Evolutionary conservation across 371 early-diverging fungal genomes (phyloP), one percentile per base, ranked within the genome.

Genomic region (Parasitella parasitica): DNA sequence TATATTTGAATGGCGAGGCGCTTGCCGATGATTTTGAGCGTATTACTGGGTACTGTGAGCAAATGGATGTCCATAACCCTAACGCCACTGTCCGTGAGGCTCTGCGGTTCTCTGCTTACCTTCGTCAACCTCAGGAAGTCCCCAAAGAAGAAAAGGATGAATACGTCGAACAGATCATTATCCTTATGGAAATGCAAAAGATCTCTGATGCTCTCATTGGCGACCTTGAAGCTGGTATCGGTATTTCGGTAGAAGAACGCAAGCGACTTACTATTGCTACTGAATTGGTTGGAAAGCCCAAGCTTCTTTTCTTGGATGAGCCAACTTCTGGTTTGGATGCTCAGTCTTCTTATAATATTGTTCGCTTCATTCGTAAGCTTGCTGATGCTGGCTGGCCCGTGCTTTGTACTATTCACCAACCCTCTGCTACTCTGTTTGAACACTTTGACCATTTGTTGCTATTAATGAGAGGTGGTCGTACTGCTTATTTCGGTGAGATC

Each of bases 351-450:
- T 84, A 86, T 69, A 89, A 89, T 72, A 88, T 94, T 63, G 74
- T 92, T 51, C 76, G 85, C 16, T 79, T 91, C 66, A 81, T 92
- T 59, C 85, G 85, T 66, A 86, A 88, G 48, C 76, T 92, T 55
- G 85, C 91, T 13, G 83, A 80, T 32, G 78, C 81, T 39, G 88
- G 89, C 12, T 84, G 84, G 72, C 82, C 87, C 9, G 77, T 88
- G 24, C 69, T 89, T 18, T 91, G 91, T 77, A 91, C 94, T 15
- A 93, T 93, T 53, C 95, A 94, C 73, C 95, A 93, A 69, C 95
- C 95, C 27, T 88, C 89, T 2, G 85, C 91, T 20, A 75, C 87
- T 50, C 76, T 94, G 36, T 93, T 93, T 71, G 87, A 87, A 67
- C 82, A 87, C 59, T 94, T 93, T 69, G 93, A 94, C 66, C 83